phyloP scores from a whole-genome alignment of 2,329 filamentous ascomycete genomes.

The Neophaeococcomyces aloes region DNA sequence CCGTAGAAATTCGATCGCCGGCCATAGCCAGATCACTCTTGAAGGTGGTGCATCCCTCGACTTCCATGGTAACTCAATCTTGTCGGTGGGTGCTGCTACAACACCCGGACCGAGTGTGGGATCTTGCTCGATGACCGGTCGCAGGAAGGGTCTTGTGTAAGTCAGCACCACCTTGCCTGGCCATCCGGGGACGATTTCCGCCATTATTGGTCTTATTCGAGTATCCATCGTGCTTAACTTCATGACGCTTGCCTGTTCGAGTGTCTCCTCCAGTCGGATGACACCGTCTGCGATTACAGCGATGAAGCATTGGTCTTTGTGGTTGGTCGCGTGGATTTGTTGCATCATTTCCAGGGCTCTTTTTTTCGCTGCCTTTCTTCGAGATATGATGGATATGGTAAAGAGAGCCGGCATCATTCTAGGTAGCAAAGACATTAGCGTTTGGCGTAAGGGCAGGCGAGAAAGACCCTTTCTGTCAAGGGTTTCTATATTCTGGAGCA shows the following conservation, averaged over 20 bases:
- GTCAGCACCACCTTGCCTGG: conserved; percentile 5
- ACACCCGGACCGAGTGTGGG: conserved; percentile 2
- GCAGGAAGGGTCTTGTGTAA: conserved; percentile 6
- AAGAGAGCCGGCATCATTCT: conserved; percentile 8
- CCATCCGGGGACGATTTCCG: conserved; percentile 3
- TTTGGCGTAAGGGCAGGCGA: not conserved
- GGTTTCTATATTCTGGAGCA: conserved; percentile 1
- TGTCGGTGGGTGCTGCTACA: not conserved
- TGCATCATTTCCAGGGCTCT: conserved; percentile 4
- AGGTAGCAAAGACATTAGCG: conserved; percentile 2
- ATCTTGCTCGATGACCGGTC: conserved; percentile 3
- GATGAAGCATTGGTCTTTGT: conserved; percentile 5
- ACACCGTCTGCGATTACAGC: conserved; percentile 5
- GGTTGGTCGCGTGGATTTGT: conserved; percentile 5
- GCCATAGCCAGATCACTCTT: conserved; percentile 5
- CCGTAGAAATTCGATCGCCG: conserved; percentile 6
- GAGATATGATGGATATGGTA: conserved; percentile 3
- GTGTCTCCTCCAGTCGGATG: conserved; percentile 1
- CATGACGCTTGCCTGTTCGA: conserved; percentile 6
- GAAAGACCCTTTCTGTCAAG: conserved; percentile 1
- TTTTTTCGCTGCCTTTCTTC: conserved; percentile 1
- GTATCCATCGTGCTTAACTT: conserved; percentile 3
- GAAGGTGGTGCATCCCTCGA: conserved; percentile 3
- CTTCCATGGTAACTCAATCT: conserved; percentile 4
- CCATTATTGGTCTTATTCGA: conserved; percentile 5